A percentile compares a stretch with the other conserved stretches of the same genome.
Evolutionary conservation across 352 stramenopile genomes (phyloP).

Genomic region (Globisporangium solare): DNA sequence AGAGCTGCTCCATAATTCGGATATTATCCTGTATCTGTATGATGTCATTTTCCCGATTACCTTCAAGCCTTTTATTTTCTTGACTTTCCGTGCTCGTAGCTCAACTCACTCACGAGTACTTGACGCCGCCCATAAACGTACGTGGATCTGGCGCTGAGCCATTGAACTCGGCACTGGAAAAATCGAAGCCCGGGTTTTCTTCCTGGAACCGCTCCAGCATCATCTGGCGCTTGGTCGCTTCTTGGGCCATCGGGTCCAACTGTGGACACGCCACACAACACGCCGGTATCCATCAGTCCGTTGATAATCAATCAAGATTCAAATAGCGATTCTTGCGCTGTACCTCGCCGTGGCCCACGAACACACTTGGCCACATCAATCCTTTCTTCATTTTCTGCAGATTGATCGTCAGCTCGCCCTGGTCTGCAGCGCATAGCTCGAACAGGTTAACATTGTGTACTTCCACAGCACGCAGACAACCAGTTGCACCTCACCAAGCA

Average conservation of each 20-base stretch:
- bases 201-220: conserved; percentile 98
- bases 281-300: background rate
- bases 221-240: conserved; percentile 94
- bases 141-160: conserved; percentile 92
- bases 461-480: background rate
- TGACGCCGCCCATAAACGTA: conserved; percentile 96
- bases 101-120: conserved; percentile 52
- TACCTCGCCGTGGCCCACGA: conserved; percentile 83
- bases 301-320: conserved; percentile 9
- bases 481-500: conserved; percentile 61
- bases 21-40: no score
- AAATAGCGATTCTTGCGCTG: background rate
- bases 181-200: conserved; percentile 98
- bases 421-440: conserved; percentile 38
- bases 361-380: conserved; percentile 91
- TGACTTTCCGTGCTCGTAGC: no score
- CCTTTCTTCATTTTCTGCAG: conserved; percentile 96
- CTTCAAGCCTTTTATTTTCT: no score
- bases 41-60: no score
- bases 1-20: no score
- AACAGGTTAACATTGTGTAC: no score
- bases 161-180: conserved; percentile 97
- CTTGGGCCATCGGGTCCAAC: conserved; percentile 88
- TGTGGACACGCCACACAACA: conserved; percentile 13
- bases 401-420: conserved; percentile 88